A percentile compares a stretch with the other conserved stretches of the same genome.
These are phyloP conservation scores for Vicia villosa DNA, from an alignment of 306 rosid genomes.

Conservation along the genomic window DNA sequence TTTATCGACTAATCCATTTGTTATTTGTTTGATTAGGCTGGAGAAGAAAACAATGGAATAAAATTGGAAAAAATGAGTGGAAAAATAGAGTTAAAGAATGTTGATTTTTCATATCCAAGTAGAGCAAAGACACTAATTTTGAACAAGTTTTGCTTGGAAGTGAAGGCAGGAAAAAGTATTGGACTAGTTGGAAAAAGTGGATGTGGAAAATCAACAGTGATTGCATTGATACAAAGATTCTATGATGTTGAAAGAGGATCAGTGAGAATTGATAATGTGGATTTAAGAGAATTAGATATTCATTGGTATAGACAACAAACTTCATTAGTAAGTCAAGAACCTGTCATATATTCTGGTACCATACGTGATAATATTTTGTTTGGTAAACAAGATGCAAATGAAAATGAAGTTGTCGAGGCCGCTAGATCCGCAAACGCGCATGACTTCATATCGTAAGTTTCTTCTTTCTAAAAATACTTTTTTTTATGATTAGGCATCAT, in stretches of 20 bases:
- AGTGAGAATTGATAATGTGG: slow-evolving; percentile 76
- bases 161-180: slow-evolving; percentile 74
- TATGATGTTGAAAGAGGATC: slow-evolving; percentile 77
- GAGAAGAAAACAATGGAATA: slow-evolving; percentile 52
- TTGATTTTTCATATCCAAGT: slow-evolving; percentile 79
- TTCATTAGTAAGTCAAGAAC: slow-evolving; percentile 94
- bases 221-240: slow-evolving; percentile 75
- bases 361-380: slow-evolving; percentile 73
- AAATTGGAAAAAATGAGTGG: slow-evolving; percentile 65
- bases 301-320: slow-evolving; percentile 81
- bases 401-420: slow-evolving; percentile 78
- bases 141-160: slow-evolving; percentile 73
- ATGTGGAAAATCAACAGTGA: slow-evolving; percentile 91
- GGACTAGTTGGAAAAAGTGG: slow-evolving; percentile 95
- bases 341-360: slow-evolving; percentile 75
- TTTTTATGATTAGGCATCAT: neutral
- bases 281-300: slow-evolving; percentile 72
- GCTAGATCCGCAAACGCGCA: slow-evolving; percentile 88
- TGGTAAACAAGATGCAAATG: slow-evolving; percentile 77
- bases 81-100: slow-evolving; percentile 76
- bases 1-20: neutral
- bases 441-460: slow-evolving; percentile 86
- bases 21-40: slow-evolving; percentile 41
- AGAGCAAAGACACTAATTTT: slow-evolving; percentile 63
- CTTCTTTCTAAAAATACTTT: neutral